phyloP scores from a whole-genome alignment of 805 yeast genomes.

The Alloascoidea africana region DNA sequence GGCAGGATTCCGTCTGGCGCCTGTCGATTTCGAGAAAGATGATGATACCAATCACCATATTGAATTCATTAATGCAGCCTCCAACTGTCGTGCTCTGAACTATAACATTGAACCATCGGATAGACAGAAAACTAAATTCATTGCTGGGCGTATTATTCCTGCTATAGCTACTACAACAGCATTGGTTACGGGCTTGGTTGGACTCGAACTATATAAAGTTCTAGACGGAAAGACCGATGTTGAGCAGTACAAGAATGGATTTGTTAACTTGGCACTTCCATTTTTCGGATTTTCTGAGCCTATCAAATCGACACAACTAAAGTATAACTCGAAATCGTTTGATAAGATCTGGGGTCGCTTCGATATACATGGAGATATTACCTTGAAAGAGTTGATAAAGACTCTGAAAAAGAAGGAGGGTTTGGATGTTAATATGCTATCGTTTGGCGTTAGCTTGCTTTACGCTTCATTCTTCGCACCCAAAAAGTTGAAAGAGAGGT shows the following conservation, averaged over 20 bases:
- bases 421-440: constrained; percentile 77
- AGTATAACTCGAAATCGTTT: constrained; percentile 62
- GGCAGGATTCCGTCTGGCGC: constrained; percentile 73
- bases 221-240: constrained; percentile 59
- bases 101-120: constrained; percentile 84
- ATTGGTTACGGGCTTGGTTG: constrained; percentile 86
- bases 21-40: constrained; percentile 96
- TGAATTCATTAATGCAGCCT: constrained; percentile 90
- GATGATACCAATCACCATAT: constrained; percentile 95
- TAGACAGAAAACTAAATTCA: constrained; percentile 80
- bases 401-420: constrained; percentile 74
- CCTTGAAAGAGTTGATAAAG: constrained; percentile 57
- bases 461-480: constrained; percentile 93
- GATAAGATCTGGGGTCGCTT: constrained; percentile 96
- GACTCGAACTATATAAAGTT: constrained; percentile 84
- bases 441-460: constrained; percentile 77
- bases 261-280: constrained; percentile 82
- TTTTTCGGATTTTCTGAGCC: constrained; percentile 97
- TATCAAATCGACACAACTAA: constrained; percentile 66
- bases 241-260: constrained; percentile 87
- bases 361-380: constrained; percentile 47
- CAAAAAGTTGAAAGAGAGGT: constrained; percentile 71
- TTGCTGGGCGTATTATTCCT: constrained; percentile 97
- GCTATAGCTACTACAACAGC: constrained; percentile 99
- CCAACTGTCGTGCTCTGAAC: constrained; percentile 89